These are phyloP conservation scores for Solanum neorickii DNA, from an alignment of 257 asterid genomes.

Conservation along the genomic window DNA sequence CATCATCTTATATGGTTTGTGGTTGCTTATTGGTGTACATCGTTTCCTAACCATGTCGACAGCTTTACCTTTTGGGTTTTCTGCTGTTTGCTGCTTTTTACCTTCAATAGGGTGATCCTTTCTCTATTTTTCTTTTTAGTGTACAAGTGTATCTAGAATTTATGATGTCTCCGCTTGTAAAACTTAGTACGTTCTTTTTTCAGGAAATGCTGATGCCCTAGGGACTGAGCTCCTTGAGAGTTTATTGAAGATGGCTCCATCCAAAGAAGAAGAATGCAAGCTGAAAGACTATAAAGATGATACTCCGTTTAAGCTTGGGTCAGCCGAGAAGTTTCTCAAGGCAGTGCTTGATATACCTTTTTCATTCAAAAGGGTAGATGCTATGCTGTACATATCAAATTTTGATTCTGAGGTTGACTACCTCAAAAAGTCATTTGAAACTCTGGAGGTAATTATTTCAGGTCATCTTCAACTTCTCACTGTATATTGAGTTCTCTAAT, in stretches of 20 bases:
- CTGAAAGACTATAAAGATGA: slow-evolving; percentile 59
- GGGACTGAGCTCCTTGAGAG: slow-evolving; percentile 89
- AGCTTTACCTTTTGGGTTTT: background rate
- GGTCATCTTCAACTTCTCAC: background rate
- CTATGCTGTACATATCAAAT: slow-evolving; percentile 64
- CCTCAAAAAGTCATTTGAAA: slow-evolving; percentile 73
- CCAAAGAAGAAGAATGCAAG: slow-evolving; percentile 84
- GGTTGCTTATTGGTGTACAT: background rate
- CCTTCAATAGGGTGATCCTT: background rate
- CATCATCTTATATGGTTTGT: background rate
- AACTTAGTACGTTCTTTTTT: background rate
- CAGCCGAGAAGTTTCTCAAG: slow-evolving; percentile 81
- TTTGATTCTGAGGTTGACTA: slow-evolving; percentile 81
- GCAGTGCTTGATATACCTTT: slow-evolving; percentile 74
- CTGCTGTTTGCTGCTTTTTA: background rate
- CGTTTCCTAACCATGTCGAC: background rate
- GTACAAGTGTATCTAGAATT: background rate
- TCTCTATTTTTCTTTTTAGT: background rate
- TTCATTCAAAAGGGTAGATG: slow-evolving; percentile 81
- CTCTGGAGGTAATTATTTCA: slow-evolving; percentile 67
- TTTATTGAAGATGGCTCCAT: slow-evolving; percentile 92
- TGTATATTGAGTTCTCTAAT: background rate
- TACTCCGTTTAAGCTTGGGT: slow-evolving; percentile 68
- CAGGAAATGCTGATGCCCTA: slow-evolving; percentile 76
- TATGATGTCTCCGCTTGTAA: background rate